Conservation (phyloP, 306 rosid genomes). For the Lathyrus oleraceus region DNA sequence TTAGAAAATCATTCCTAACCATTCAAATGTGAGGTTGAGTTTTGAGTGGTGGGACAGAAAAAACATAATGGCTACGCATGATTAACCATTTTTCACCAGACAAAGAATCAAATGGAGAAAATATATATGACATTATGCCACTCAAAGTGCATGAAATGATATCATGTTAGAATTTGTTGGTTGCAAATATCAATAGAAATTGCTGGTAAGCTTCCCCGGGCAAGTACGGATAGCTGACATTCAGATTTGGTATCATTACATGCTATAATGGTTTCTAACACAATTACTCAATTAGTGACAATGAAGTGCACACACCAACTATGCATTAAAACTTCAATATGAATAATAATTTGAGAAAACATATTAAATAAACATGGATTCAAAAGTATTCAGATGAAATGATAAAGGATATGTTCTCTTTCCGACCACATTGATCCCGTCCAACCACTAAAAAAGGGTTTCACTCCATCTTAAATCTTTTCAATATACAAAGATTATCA, state of each 20-base stretch:
- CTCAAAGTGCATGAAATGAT: constrained; percentile 39
- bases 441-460: too few relatives aligned
- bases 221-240: constrained; percentile 27
- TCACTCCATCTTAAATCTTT: too few relatives aligned
- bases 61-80: constrained; percentile 34
- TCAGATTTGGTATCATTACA: constrained; percentile 13
- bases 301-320: too few relatives aligned
- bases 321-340: too few relatives aligned
- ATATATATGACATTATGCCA: constrained; percentile 13
- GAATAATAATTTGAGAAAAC: too few relatives aligned
- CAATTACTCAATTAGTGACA: neutral
- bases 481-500: too few relatives aligned
- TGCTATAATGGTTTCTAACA: constrained; percentile 5
- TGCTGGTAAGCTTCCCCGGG: constrained; percentile 30
- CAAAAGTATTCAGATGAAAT: too few relatives aligned
- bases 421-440: too few relatives aligned
- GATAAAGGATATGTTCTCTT: too few relatives aligned
- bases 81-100: constrained; percentile 32
- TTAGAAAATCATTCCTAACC: constrained; percentile 40
- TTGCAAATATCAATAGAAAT: constrained; percentile 30
- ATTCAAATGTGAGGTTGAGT: constrained; percentile 40
- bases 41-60: constrained; percentile 47
- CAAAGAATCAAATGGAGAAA: constrained; percentile 29
- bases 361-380: too few relatives aligned
- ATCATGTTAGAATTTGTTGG: constrained; percentile 9